phyloP scores from a whole-genome alignment of 139 green algal species.

The Auxenochlorella protothecoides region DNA sequence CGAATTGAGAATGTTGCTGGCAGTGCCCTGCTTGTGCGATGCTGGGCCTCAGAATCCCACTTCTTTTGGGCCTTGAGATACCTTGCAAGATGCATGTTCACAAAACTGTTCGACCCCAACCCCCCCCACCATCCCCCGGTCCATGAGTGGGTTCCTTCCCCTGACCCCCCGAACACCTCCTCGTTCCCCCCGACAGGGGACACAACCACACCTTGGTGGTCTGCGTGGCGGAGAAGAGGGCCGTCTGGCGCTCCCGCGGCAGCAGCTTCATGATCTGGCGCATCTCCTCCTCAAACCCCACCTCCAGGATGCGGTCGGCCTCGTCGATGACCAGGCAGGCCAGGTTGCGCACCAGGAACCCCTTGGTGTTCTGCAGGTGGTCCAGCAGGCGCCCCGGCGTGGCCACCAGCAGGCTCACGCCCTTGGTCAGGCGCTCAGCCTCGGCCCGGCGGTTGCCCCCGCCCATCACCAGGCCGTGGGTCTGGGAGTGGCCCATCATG shows the following conservation, averaged over 20 bases:
- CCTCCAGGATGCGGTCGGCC: slow-evolving; percentile 95
- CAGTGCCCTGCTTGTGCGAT: no score
- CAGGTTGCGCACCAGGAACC: slow-evolving; percentile 71
- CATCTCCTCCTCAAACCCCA: slow-evolving; percentile 99
- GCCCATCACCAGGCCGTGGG: slow-evolving; percentile 94
- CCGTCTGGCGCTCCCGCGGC: slow-evolving; percentile 94
- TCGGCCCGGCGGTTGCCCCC: slow-evolving; percentile 91
- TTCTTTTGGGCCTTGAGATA: no score
- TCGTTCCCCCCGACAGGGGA: no score
- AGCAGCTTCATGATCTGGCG: slow-evolving; percentile 88
- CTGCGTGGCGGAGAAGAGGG: slow-evolving; percentile 96
- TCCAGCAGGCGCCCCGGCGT: slow-evolving; percentile 94
- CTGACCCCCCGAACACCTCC: no score
- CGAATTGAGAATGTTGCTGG: no score
- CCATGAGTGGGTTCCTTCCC: no score
- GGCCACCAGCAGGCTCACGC: slow-evolving; percentile 88
- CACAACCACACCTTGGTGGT: slow-evolving; percentile 65
- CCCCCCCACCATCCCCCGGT: background rate
- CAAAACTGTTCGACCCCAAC: background rate
- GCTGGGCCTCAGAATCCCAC: no score
- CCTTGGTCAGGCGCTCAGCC: slow-evolving; percentile 89
- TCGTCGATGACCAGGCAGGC: slow-evolving; percentile 94
- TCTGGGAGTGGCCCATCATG: slow-evolving; percentile 88
- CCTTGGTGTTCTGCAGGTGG: slow-evolving; percentile 87
- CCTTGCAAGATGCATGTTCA: background rate